Base-by-base conservation (phyloP, 257 asterid genomes). In the Solanum ossicruentum region DNA sequence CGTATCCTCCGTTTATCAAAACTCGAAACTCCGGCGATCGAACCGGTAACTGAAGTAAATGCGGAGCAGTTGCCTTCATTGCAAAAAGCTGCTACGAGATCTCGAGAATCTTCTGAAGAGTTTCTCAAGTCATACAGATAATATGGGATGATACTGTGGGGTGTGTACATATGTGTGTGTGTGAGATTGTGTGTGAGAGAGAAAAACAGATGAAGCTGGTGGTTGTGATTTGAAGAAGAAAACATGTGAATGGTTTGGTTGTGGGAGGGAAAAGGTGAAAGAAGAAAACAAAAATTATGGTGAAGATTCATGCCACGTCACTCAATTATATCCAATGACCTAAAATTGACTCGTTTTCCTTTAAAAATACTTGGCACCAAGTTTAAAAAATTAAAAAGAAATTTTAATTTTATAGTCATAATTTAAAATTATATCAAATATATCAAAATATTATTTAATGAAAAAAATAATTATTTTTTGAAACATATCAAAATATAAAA, bases 21-120 rank as follows among this genome's bases (percentile, higher is more conserved):
- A 89, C 86, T 45, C 85, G 94, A 51, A 91, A 88, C 2, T 91
- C 95, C 39, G 93, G 89, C 28, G 91, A 86, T 8, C 89, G 93
- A 36, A 89, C 82, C 54, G 92, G 93, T 83, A 89, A 79, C 49
- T 93, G 94, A 88, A 94, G 84, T 86, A 88, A 49, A 65, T 81
- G 89, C 13, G 91, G 90, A n/a, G 93, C 85, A 81, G 84, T 72
- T 80, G 93, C 47, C 81, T 93, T 91, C 97, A 94, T 94, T 85
- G 83, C 26, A 54, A n/a, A 55, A 49, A 57, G 86, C 15, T 60
- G 32, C 60, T 8, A 43, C 23, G 23, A 17, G 79, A 8, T 77
- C 45, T 75, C 8, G 65, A 84, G 21, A 52, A 17, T 17, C 21
- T 36, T 26, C 67, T 55, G 54, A 77, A 36, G 23, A 18, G 16